Evolutionary conservation across 2,329 filamentous ascomycete species (phyloP).

Genomic region (Fusarium musae): DNA sequence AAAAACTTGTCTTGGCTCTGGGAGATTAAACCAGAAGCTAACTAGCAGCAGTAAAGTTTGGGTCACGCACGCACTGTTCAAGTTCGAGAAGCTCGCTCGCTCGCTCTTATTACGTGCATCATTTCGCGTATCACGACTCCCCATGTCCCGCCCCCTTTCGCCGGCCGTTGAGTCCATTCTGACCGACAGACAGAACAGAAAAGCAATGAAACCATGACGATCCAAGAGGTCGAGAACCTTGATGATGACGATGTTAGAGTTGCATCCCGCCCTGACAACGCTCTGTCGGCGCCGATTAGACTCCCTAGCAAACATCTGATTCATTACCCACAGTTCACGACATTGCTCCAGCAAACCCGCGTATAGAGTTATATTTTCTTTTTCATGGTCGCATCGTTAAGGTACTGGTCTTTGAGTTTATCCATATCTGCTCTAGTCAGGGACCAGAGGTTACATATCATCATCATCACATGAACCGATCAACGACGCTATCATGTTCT

Average conservation of each 20-base stretch:
- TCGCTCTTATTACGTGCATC: slow-evolving; percentile 31
- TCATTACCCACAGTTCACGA: slow-evolving; percentile 10
- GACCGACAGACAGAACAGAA: background rate
- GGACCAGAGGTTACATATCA: slow-evolving; percentile 22
- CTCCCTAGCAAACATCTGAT: slow-evolving; percentile 8
- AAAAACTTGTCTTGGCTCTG: background rate
- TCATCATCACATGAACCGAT: slow-evolving; percentile 30
- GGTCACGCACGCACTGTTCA: background rate
- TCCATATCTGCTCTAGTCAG: slow-evolving; percentile 31
- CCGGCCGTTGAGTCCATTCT: background rate
- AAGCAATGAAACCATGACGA: background rate
- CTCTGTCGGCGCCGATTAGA: slow-evolving; percentile 4
- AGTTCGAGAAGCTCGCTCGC: slow-evolving; percentile 27
- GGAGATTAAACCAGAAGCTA: slow-evolving; percentile 3
- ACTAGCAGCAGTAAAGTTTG: background rate
- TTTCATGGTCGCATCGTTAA: background rate
- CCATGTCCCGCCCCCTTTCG: slow-evolving; percentile 26
- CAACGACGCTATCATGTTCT: slow-evolving; percentile 10
- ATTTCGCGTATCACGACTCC: slow-evolving; percentile 35
- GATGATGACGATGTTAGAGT: slow-evolving; percentile 27
- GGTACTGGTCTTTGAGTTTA: slow-evolving; percentile 9
- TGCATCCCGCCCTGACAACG: slow-evolving; percentile 21
- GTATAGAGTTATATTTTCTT: background rate
- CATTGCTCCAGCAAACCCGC: background rate
- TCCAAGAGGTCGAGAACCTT: slow-evolving; percentile 14